phyloP scores from a whole-genome alignment of 768 basidiomycete species.

The Suillus lakei region DNA sequence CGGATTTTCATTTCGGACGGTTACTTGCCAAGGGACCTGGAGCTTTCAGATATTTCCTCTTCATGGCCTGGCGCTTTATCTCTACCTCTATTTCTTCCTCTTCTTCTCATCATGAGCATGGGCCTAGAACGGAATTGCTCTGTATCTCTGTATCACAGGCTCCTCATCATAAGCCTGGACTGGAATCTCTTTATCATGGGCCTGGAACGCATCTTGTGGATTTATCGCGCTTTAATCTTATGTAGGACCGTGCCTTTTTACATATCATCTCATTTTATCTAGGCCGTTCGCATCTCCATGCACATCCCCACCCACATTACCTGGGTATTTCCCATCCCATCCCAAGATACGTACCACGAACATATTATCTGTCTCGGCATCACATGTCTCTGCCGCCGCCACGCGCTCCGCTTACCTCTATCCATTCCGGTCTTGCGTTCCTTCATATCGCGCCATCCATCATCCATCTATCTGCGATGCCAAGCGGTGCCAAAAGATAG shows the following conservation, averaged over 20 bases:
- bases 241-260: background rate
- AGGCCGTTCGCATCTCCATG: background rate
- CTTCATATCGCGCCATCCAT: background rate
- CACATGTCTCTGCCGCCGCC: background rate
- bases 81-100: background rate
- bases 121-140: background rate
- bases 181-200: background rate
- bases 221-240: background rate
- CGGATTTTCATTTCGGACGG: background rate
- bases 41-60: background rate
- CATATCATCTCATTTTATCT: background rate
- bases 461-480: background rate
- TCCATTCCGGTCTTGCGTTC: background rate
- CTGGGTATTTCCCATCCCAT: background rate
- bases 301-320: background rate
- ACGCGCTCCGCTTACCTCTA: background rate
- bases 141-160: background rate
- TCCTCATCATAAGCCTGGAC: background rate
- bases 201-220: background rate
- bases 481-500: background rate
- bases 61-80: background rate
- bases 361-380: background rate
- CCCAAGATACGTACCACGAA: background rate
- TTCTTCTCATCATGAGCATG: background rate
- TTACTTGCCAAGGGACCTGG: background rate